Evolutionary conservation across 371 early-diverging fungal species (phyloP), one percentile per base, ranked within the genome.

Genomic region (Syncephalis plumigaleata): DNA sequence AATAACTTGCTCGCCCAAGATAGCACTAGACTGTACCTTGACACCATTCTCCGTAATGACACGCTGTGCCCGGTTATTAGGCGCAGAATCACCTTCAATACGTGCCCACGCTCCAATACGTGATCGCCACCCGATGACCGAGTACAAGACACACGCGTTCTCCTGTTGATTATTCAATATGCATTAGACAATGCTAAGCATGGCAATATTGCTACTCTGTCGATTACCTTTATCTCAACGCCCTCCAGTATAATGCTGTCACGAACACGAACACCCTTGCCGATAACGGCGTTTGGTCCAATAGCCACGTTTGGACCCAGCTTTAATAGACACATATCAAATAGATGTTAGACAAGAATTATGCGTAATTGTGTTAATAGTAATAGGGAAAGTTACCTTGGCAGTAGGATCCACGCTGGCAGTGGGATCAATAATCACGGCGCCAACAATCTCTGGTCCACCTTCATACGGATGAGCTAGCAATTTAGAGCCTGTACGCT

Each of bases 291-390:
- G 50, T 91, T 90, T 13, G 91, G 84, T 37, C 91, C 97, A 52
- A 95, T 84, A n/a, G 83, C 81, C 4, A 93, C 93, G 63, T 95
- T 91, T 38, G 92, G 94, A 1, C 94, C 92, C 50, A 98, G 79
- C 72, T 79, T 55, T 46, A n/a, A 22, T 13, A 42, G 24, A 40
- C n/a, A n/a, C 2, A 25, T 9, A 20, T 46, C 42, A 20, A 36
- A 13, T 17, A 31, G 26, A 44, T n/a, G 5, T 36, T 49, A 37
- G 37, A 37, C 37, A 11, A 11, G 37, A 37, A 11, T 9, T 9
- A 37, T 37, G n/a, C 37, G 37, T n/a, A 8, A n/a, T 23, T 36
- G 25, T 20, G 18, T 18, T 24, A 9, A 15, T 22, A 36, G 16
- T 22, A n/a, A n/a, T 11, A 15, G 1, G 40, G 7, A 22, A 13